Conservation (phyloP, 2,329 filamentous ascomycete genomes). For the Stagonosporopsis cucurbitacearum region DNA sequence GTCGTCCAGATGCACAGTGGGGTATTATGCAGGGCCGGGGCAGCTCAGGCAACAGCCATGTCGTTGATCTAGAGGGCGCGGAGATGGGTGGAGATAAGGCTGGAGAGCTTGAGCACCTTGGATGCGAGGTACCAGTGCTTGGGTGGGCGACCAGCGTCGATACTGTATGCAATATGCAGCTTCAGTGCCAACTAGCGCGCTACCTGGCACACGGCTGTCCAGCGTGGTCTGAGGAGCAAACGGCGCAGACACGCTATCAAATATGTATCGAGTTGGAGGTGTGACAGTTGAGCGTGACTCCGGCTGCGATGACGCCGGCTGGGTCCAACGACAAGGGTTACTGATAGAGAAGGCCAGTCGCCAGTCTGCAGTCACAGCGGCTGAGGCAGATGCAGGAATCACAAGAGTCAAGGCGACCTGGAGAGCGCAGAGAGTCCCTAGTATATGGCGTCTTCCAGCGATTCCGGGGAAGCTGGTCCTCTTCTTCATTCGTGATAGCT, state of each 20-base stretch:
- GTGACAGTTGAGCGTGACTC: constrained; percentile 43
- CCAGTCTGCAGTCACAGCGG: constrained; percentile 14
- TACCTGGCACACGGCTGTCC: constrained; percentile 3
- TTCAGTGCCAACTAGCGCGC: neutral
- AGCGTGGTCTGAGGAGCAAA: constrained; percentile 1
- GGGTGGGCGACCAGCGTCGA: constrained; percentile 17
- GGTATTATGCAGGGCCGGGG: constrained; percentile 15
- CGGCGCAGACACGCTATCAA: constrained; percentile 12
- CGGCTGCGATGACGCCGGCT: constrained; percentile 30
- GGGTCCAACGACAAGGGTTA: constrained; percentile 22
- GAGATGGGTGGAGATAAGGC: constrained; percentile 41
- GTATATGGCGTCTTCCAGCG: constrained; percentile 23
- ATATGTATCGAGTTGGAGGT: constrained; percentile 14
- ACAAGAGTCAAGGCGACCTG: constrained; percentile 16
- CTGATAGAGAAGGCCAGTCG: constrained; percentile 14
- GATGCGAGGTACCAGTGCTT: constrained; percentile 15
- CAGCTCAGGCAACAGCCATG: constrained; percentile 49
- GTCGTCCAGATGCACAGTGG: constrained; percentile 33
- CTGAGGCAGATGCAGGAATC: constrained; percentile 15
- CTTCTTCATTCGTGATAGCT: constrained; percentile 18
- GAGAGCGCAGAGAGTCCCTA: constrained; percentile 14
- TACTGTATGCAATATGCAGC: constrained; percentile 18
- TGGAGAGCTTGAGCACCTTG: constrained; percentile 32
- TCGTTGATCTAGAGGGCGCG: constrained; percentile 30
- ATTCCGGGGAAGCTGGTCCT: constrained; percentile 34